Evolutionary conservation across 495 filamentous ascomycete species (phyloP), one percentile per base, ranked within the genome.

Genomic region (Xylaria telfairii): DNA sequence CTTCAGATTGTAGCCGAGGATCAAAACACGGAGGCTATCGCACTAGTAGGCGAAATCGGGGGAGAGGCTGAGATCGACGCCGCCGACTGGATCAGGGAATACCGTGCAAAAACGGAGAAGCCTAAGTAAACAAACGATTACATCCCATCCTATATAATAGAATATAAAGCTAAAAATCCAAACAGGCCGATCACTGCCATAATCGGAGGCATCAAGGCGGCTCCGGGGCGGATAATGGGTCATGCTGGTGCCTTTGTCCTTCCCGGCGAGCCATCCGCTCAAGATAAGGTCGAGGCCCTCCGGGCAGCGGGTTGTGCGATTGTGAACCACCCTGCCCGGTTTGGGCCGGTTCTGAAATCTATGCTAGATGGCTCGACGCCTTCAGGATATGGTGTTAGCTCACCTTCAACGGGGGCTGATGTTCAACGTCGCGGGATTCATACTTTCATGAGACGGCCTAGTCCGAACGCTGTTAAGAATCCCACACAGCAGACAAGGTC

Each of bases 41-140:
- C 95, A 26, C 67, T 97, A 2, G 89, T 96, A 69, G 94, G 94
- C 26, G 94, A 97, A 78, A 89, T 97, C 75, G 94, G 94, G n/a
- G 94, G 94, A 0, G 84, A 84, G 1, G 90, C 89, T 4, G 94
- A 97, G 77, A 82, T 94, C 67, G 92, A 93, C 65, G 94, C 92
- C 61, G 94, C 93, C 0, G 89, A 92, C 9, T 93, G 92, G 89
- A 92, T 96, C 60, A 84, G 79, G 56, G 89, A 90, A 17, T 96
- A 95, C 75, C 83, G 80, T 39, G 83, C 83, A 56, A 83, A 89
- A 42, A 82, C 80, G 19, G 32, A 76, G 19, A 88, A 88, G 41
- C 92, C 92, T 0, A 95, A 95, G 92, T 93, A 80, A 78, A 24
- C 7, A 24, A n/a, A 17, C 15, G 32, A 28, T 1, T 24, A 28